A percentile compares a stretch with the other conserved stretches of the same genome.
Conservation (phyloP, 306 rosid genomes). For the Begonia peltatifolia region DNA sequence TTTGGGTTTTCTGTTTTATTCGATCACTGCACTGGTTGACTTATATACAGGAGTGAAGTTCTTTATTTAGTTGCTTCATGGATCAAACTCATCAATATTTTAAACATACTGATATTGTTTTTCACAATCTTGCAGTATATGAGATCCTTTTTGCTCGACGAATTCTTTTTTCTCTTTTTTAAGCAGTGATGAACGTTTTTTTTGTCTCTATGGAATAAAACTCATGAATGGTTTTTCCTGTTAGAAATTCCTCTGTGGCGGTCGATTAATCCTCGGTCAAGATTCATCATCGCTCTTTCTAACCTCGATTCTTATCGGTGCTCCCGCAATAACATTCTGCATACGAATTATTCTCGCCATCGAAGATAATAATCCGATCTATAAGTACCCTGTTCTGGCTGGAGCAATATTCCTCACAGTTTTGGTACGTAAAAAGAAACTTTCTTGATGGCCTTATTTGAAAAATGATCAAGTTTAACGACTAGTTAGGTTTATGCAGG, state of each 20-base stretch:
- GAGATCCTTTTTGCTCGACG: too few relatives aligned
- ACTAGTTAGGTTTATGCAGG: conserved; percentile 33
- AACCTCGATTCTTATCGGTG: conserved; percentile 65
- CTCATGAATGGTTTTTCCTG: conserved; percentile 3
- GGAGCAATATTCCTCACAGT: conserved; percentile 58
- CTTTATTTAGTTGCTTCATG: too few relatives aligned
- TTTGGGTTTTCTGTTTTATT: too few relatives aligned
- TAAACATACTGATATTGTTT: too few relatives aligned
- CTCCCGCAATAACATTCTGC: conserved; percentile 71
- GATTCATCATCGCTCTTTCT: conserved; percentile 59
- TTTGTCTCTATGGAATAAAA: too few relatives aligned
- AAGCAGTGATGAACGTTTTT: too few relatives aligned
- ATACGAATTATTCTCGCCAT: conserved; percentile 39
- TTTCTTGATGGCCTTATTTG: conserved; percentile 12
- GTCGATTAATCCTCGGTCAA: conserved; percentile 72
- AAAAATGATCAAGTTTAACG: conserved; percentile 9
- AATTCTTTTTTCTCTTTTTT: too few relatives aligned
- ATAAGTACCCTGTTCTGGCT: conserved; percentile 29
- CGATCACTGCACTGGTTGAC: too few relatives aligned
- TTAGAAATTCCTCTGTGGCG: conserved; percentile 80
- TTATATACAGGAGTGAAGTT: too few relatives aligned
- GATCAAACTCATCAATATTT: too few relatives aligned
- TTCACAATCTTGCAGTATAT: too few relatives aligned
- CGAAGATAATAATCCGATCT: conserved; percentile 18
- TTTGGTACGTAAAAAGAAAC: conserved; percentile 56